Conservation (phyloP, 106 monocot species). For the Platanthera guangdongensis region DNA sequence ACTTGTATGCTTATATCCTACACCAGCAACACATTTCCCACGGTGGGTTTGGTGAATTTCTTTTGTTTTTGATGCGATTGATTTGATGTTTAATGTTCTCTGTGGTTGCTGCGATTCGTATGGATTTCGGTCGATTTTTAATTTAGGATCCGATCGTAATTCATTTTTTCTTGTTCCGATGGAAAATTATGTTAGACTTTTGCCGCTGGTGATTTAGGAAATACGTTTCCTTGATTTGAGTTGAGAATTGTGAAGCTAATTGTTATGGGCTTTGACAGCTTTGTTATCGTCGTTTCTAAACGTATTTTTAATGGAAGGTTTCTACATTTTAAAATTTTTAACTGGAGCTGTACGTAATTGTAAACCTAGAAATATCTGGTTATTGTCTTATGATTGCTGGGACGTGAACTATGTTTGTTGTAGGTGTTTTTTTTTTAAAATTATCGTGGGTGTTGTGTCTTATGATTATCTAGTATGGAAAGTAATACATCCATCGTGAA, state of each 20-base stretch:
- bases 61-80: background rate
- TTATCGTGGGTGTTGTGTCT: background rate
- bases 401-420: background rate
- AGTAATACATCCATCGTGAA: background rate
- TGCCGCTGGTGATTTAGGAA: background rate
- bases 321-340: background rate
- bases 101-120: background rate
- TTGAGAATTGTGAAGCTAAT: background rate
- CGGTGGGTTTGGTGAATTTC: background rate
- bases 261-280: background rate
- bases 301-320: background rate
- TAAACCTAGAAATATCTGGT: background rate
- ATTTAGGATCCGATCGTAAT: background rate
- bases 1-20: conserved; percentile 12
- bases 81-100: background rate
- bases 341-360: background rate
- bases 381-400: background rate
- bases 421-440: background rate
- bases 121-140: background rate
- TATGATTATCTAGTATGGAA: background rate
- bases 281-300: background rate
- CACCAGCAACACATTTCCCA: conserved; percentile 9
- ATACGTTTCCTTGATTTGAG: background rate
- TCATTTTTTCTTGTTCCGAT: background rate
- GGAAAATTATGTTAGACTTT: background rate